phyloP scores from a whole-genome alignment of 192 early-diverging fungal species.

The Coemansia sp. region DNA sequence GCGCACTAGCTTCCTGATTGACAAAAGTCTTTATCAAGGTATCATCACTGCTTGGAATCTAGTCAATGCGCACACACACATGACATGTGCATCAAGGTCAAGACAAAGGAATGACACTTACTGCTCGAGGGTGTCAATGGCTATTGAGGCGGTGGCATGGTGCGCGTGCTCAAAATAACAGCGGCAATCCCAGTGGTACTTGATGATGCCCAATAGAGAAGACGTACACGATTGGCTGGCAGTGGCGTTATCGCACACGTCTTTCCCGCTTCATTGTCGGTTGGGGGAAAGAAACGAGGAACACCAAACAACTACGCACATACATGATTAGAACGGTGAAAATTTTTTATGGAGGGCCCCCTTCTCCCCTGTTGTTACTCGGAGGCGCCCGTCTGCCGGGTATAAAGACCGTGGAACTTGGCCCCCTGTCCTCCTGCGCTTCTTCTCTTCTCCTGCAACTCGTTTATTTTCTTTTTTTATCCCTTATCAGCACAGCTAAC shows the following conservation, averaged over 20 bases:
- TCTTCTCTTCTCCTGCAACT: not conserved
- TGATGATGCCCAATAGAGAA: not conserved
- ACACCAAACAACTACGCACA: not conserved
- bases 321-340: not conserved
- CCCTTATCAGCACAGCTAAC: not conserved
- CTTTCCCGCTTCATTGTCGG: not conserved
- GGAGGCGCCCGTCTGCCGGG: not conserved
- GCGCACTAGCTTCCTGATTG: not conserved
- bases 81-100: not conserved
- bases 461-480: conserved; percentile 1
- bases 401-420: not conserved
- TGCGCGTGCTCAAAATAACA: not conserved
- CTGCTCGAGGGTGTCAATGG: not conserved
- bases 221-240: conserved; percentile 16
- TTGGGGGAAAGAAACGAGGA: conserved; percentile 1
- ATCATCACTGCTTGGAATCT: not conserved
- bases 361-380: not conserved
- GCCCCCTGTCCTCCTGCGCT: not conserved
- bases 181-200: conserved; percentile 2
- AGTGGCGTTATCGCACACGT: conserved; percentile 19
- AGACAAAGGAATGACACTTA: not conserved
- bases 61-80: not conserved
- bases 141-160: not conserved
- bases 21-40: not conserved
- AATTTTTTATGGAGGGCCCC: conserved; percentile 10